Conservation (phyloP, 192 early-diverging fungal species). For the Rhizophagus sp. region DNA sequence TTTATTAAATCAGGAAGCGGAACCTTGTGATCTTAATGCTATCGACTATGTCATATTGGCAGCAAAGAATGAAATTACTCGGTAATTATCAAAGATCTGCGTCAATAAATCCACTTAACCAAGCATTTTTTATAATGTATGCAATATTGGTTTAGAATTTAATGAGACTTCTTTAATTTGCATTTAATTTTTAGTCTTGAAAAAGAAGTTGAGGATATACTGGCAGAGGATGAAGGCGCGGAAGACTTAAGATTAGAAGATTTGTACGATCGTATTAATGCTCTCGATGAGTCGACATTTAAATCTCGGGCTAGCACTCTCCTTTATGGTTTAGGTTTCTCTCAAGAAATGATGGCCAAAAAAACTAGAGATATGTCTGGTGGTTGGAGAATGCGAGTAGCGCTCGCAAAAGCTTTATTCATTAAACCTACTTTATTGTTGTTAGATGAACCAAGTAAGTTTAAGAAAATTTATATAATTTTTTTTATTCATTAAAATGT, state of each 20-base stretch:
- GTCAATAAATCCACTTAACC: too few species aligned
- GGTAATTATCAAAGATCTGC: slow-evolving; percentile 35
- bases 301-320: slow-evolving; percentile 89
- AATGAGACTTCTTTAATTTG: not conserved
- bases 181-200: slow-evolving; percentile 59
- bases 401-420: slow-evolving; percentile 95
- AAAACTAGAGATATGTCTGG: slow-evolving; percentile 97
- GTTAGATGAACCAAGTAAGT: slow-evolving; percentile 88
- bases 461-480: slow-evolving; percentile 41
- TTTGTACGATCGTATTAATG: slow-evolving; percentile 95
- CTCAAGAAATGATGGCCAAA: slow-evolving; percentile 82
- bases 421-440: slow-evolving; percentile 85
- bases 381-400: slow-evolving; percentile 99
- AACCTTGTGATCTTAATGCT: slow-evolving; percentile 89
- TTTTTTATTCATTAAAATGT: not conserved
- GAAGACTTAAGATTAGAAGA: slow-evolving; percentile 90
- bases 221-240: slow-evolving; percentile 74
- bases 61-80: slow-evolving; percentile 86
- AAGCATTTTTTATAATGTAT: not conserved
- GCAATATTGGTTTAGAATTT: not conserved
- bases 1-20: slow-evolving; percentile 93
- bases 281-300: slow-evolving; percentile 91
- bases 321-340: slow-evolving; percentile 94
- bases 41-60: slow-evolving; percentile 89
- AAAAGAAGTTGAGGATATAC: slow-evolving; percentile 86